Base-by-base conservation (phyloP, 177 flowering plant genomes). In the Vitis hybrid region DNA sequence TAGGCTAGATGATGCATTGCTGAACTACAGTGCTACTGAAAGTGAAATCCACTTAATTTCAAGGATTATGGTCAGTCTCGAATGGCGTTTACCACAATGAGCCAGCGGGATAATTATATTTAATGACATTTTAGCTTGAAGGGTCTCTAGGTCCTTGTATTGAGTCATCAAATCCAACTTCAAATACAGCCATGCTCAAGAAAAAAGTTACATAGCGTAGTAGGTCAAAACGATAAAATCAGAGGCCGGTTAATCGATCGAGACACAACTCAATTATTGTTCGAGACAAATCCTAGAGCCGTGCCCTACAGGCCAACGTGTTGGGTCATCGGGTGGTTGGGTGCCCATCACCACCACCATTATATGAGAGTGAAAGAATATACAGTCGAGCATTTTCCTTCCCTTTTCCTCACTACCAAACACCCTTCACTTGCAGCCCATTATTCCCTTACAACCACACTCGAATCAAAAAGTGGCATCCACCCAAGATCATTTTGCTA, bases 261-360 rank as follows among this genome's bases (percentile, higher is more conserved):
- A 62, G n/a, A 18, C 9, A 64, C 23, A 49, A 54, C 63, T 64
- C 71, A 55, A 73, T 73, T 54, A 67, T 73, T 61, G 59, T 54
- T 45, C 9, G 5, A 26, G 70, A 66, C 61, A 73, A 63, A 52
- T 57, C n/a, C 9, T 9, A 21, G 15, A 60, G 30, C 60, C 17
- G 45, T 72, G 49, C 65, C 69, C 75, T 61, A 66, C 70, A n/a
- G 45, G 50, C 67, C 56, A 55, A 13, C 48, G 18, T 73, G 50
- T 73, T 52, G 75, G 75, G 54, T 51, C 21, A 61, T 65, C 52
- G 12, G 34, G 17, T 23, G 26, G 18, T 66, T 54, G 62, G 61
- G 21, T 68, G 67, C 63, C 62, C 66, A 60, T 70, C 64, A 51
- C 62, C 56, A 51, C 62, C 56, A 56, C 66, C 32, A 64, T 49